phyloP scores from a whole-genome alignment of 768 basidiomycete genomes.

The Sistotremastrum suecicum region DNA sequence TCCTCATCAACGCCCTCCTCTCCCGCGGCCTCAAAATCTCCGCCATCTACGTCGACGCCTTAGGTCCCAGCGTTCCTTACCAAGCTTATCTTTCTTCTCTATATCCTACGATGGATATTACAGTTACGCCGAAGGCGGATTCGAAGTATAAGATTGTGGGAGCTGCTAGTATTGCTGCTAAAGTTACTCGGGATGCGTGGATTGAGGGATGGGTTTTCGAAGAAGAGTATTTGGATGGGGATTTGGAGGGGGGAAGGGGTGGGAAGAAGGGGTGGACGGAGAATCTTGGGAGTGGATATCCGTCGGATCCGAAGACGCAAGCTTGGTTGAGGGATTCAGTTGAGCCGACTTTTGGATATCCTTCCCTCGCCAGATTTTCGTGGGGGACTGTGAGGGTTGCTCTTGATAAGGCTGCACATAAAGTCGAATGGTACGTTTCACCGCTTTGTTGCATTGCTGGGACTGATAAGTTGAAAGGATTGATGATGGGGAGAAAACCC shows the following conservation, averaged over 20 bases:
- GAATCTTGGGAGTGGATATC: conserved; percentile 76
- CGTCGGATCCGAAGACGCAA: conserved; percentile 88
- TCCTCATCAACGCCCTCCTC: conserved; percentile 77
- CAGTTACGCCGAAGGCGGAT: conserved; percentile 87
- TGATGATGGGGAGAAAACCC: conserved; percentile 69
- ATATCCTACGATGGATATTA: conserved; percentile 79
- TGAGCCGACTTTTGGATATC: conserved; percentile 86
- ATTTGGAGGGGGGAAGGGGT: too few species aligned
- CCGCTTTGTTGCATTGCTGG: neutral
- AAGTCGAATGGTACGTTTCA: conserved; percentile 63
- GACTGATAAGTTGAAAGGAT: conserved; percentile 58
- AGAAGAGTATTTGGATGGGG: too few species aligned
- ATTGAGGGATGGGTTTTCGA: conserved; percentile 77
- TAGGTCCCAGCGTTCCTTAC: conserved; percentile 79
- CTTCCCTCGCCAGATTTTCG: conserved; percentile 83
- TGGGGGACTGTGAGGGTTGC: conserved; percentile 88
- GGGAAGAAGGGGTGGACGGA: too few species aligned
- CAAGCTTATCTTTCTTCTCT: conserved; percentile 65
- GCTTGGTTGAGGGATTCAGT: conserved; percentile 66
- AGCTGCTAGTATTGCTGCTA: conserved; percentile 95
- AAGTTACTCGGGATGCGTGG: conserved; percentile 88
- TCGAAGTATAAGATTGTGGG: conserved; percentile 94
- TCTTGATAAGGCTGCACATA: conserved; percentile 67
- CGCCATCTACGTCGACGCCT: conserved; percentile 88
- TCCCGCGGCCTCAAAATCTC: conserved; percentile 65